Evolutionary conservation across 768 basidiomycete genomes (phyloP).

Genomic region (Leccinum disarticulatum): DNA sequence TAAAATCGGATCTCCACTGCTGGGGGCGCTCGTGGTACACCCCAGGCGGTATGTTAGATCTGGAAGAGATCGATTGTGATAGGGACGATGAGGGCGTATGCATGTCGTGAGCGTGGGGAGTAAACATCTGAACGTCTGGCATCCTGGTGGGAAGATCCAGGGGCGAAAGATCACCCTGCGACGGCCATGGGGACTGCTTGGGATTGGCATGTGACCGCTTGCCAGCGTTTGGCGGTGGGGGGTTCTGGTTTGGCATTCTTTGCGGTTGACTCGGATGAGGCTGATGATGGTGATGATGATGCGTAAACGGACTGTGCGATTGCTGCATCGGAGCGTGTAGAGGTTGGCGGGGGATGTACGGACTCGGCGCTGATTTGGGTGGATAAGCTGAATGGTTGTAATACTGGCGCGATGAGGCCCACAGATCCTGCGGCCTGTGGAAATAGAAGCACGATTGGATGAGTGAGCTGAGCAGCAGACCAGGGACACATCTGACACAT

Average conservation of each 20-base stretch:
- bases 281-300: slow-evolving; percentile 1
- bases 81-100: slow-evolving; percentile 28
- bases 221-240: not conserved
- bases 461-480: not conserved
- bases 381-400: slow-evolving; percentile 7
- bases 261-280: slow-evolving; percentile 4
- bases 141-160: slow-evolving; percentile 18
- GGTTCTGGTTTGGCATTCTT: not conserved
- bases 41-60: slow-evolving; percentile 12
- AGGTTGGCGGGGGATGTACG: slow-evolving; percentile 30
- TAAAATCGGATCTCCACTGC: slow-evolving; percentile 33
- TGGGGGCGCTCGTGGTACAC: slow-evolving; percentile 25
- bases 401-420: slow-evolving; percentile 7
- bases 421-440: slow-evolving; percentile 18
- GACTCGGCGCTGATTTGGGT: slow-evolving; percentile 27
- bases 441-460: slow-evolving; percentile 8
- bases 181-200: slow-evolving; percentile 15
- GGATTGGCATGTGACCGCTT: slow-evolving; percentile 7
- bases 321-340: slow-evolving; percentile 8
- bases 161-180: slow-evolving; percentile 22
- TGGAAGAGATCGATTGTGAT: slow-evolving; percentile 16
- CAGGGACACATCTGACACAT: not conserved
- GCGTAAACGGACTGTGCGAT: slow-evolving; percentile 10
- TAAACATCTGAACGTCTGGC: slow-evolving; percentile 18
- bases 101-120: slow-evolving; percentile 18